Percentiles rank a stretch among this genome's conserved stretches.
Evolutionary conservation across 345 rosid genomes (phyloP).

Genomic region (Eucalyptus erythrocorys): DNA sequence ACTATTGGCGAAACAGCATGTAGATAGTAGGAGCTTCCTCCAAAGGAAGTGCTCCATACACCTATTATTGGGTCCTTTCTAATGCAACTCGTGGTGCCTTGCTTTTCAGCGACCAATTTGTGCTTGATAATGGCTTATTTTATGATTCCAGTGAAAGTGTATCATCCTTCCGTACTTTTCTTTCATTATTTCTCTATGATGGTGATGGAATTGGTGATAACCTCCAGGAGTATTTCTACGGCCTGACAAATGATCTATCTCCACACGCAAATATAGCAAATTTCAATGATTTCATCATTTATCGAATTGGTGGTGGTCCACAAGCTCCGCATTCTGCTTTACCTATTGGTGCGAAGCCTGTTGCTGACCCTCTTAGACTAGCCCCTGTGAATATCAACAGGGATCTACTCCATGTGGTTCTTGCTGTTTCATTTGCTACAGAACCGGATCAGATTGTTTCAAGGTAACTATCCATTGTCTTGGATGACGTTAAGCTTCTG

Average conservation of each 20-base stretch:
- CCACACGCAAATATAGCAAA: slow-evolving; percentile 59
- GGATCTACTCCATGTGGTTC: slow-evolving; percentile 63
- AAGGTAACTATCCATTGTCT: slow-evolving; percentile 21
- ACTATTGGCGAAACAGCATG: background rate
- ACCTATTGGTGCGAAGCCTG: slow-evolving; percentile 66
- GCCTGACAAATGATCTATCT: slow-evolving; percentile 65
- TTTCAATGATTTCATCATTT: slow-evolving; percentile 55
- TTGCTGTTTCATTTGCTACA: slow-evolving; percentile 81
- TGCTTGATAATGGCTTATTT: background rate
- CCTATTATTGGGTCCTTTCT: background rate
- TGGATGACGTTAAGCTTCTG: background rate
- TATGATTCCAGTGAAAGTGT: background rate
- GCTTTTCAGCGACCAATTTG: background rate
- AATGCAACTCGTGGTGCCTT: background rate
- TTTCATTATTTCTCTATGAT: background rate
- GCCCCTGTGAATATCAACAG: slow-evolving; percentile 44
- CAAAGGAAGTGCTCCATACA: background rate
- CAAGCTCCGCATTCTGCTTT: slow-evolving; percentile 82
- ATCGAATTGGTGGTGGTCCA: slow-evolving; percentile 82
- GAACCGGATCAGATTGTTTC: slow-evolving; percentile 65
- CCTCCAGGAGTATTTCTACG: slow-evolving; percentile 80
- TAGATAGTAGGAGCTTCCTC: background rate
- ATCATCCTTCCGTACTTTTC: background rate
- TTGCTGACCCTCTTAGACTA: slow-evolving; percentile 55
- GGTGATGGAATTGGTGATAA: background rate